Percentiles rank a stretch among this genome's conserved stretches.
These are phyloP conservation scores for Russula virescens DNA, from an alignment of 768 basidiomycete species.

Conservation along the genomic window DNA sequence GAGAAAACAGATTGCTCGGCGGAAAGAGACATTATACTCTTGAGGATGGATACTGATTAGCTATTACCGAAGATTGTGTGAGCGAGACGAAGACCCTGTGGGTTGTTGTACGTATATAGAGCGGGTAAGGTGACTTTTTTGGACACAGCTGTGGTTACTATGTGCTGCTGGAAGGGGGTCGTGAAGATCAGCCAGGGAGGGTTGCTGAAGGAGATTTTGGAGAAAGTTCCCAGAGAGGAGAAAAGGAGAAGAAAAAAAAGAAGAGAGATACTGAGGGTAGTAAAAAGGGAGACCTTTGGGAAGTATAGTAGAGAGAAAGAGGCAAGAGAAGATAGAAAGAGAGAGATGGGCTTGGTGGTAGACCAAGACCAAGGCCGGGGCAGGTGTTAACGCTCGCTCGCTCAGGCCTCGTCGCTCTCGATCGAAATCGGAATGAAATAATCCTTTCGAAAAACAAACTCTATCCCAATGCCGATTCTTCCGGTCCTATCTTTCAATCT, in stretches of 20 bases:
- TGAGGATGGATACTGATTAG: slow-evolving; percentile 67
- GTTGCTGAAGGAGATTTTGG: slow-evolving; percentile 23
- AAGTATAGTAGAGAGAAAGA: slow-evolving; percentile 21
- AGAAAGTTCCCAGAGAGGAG: slow-evolving; percentile 27
- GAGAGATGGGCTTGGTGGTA: slow-evolving; percentile 13
- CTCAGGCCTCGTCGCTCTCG: background rate
- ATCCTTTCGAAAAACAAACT: background rate
- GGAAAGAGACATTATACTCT: slow-evolving; percentile 88
- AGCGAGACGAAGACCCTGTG: slow-evolving; percentile 12
- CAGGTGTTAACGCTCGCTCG: background rate
- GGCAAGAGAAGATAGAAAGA: background rate
- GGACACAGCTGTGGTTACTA: slow-evolving; percentile 36
- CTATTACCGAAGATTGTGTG: slow-evolving; percentile 54
- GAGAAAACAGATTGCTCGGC: slow-evolving; percentile 79
- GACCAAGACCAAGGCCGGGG: slow-evolving; percentile 9
- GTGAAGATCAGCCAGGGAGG: slow-evolving; percentile 30
- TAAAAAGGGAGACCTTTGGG: slow-evolving; percentile 10
- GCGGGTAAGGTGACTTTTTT: slow-evolving; percentile 30
- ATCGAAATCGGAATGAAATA: slow-evolving; percentile 6
- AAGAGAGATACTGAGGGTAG: background rate
- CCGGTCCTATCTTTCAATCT: slow-evolving; percentile 5
- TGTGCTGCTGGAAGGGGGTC: slow-evolving; percentile 38
- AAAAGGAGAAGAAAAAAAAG: slow-evolving; percentile 24
- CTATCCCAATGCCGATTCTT: slow-evolving; percentile 5
- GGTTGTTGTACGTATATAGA: slow-evolving; percentile 30